These are phyloP conservation scores for Trichoderma sp. DNA, from an alignment of 2,329 filamentous ascomycete species.

Conservation along the genomic window DNA sequence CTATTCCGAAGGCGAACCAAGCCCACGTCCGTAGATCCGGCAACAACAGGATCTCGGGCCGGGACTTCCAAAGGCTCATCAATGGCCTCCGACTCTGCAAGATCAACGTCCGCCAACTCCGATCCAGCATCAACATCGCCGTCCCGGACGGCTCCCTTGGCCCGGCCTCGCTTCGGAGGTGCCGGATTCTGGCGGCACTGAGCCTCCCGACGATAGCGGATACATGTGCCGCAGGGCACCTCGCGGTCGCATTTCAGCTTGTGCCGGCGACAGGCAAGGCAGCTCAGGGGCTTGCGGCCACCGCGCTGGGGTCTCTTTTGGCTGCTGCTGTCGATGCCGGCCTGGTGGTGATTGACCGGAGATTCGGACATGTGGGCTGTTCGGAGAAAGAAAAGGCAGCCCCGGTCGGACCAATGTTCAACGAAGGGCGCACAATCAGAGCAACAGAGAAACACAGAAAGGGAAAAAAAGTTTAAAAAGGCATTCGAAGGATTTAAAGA, in stretches of 20 bases:
- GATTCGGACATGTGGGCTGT: not conserved
- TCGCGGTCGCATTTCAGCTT: slow-evolving; percentile 37
- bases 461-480: not conserved
- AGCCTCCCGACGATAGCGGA: slow-evolving; percentile 34
- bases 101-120: not conserved
- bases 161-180: slow-evolving; percentile 5
- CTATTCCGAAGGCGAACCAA: not conserved
- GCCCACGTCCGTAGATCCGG: not conserved
- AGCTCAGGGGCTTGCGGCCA: slow-evolving; percentile 30
- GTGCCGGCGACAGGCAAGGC: slow-evolving; percentile 35
- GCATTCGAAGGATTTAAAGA: not conserved
- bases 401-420: not conserved
- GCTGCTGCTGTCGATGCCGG: not conserved
- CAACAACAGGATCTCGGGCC: not conserved
- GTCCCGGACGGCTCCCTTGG: not conserved
- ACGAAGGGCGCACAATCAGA: not conserved
- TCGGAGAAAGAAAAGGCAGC: not conserved
- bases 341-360: not conserved
- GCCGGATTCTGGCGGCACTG: slow-evolving; percentile 34
- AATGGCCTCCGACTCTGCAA: not conserved
- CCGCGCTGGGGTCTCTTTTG: slow-evolving; percentile 7
- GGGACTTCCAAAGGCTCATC: not conserved
- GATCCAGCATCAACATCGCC: not conserved
- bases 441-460: not conserved
- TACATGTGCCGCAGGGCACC: slow-evolving; percentile 36